These are phyloP conservation scores for Botrytis sinoallii DNA, from an alignment of 2,329 filamentous ascomycete species.

Conservation along the genomic window DNA sequence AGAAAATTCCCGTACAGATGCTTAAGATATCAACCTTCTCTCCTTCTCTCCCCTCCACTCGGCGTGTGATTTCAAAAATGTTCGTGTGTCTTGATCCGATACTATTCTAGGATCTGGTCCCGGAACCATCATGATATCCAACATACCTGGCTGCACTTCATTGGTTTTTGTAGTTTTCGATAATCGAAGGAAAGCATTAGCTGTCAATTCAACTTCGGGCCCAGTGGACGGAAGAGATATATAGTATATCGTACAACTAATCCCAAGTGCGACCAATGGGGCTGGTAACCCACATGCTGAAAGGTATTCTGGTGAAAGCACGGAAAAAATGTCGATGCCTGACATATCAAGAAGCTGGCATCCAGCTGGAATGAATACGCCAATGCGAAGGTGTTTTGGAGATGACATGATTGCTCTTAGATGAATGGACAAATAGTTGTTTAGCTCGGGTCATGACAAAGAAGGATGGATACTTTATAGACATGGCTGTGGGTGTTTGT, in stretches of 20 bases:
- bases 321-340: background rate
- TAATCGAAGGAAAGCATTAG: conserved; percentile 40
- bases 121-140: conserved; percentile 52
- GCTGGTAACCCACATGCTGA: conserved; percentile 39
- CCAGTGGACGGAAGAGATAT: conserved; percentile 43
- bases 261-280: conserved; percentile 43
- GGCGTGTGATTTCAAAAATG: conserved; percentile 46
- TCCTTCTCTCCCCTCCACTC: conserved; percentile 27
- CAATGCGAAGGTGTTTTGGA: background rate
- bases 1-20: conserved; percentile 50
- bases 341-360: background rate
- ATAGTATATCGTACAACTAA: conserved; percentile 45
- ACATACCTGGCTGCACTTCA: conserved; percentile 48
- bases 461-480: background rate
- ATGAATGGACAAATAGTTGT: background rate
- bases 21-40: conserved; percentile 48
- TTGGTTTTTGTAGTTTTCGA: conserved; percentile 46
- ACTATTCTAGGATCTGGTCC: conserved; percentile 45
- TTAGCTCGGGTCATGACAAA: background rate
- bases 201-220: conserved; percentile 43
- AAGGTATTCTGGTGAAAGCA: conserved; percentile 48
- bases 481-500: background rate
- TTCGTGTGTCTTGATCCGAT: conserved; percentile 39
- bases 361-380: background rate
- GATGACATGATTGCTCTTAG: background rate